phyloP scores from a whole-genome alignment of 352 stramenopile genomes.

The Elongisporangium senticosum region DNA sequence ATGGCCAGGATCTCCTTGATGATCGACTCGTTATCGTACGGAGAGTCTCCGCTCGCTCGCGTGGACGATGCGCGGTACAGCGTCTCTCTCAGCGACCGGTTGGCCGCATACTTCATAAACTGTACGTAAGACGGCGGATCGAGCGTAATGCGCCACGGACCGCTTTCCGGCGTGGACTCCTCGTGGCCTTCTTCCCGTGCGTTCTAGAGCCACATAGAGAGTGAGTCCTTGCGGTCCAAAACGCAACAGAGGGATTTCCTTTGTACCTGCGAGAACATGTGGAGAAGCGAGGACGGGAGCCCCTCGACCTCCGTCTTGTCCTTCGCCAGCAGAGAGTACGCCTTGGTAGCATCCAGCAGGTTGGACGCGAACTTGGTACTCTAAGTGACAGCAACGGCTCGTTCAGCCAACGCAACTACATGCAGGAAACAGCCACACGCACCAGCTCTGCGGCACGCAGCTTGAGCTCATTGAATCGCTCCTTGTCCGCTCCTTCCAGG shows the following conservation, averaged over 20 bases:
- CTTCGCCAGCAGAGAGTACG: conserved; percentile 86
- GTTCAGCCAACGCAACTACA: conserved; percentile 1
- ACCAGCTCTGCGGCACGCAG: conserved; percentile 89
- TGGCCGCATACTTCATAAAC: conserved; percentile 93
- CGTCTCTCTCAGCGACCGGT: conserved; percentile 87
- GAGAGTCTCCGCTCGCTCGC: conserved; percentile 74
- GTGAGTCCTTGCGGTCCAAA: conserved; percentile 8
- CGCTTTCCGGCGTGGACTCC: conserved; percentile 62
- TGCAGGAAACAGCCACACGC: neutral
- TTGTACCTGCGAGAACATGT: conserved; percentile 85
- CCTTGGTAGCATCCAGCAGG: conserved; percentile 96
- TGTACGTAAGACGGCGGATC: conserved; percentile 94
- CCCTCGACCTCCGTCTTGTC: conserved; percentile 86
- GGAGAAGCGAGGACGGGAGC: conserved; percentile 88
- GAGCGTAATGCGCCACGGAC: conserved; percentile 94
- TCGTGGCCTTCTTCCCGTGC: conserved; percentile 57
- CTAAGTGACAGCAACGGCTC: conserved; percentile 16
- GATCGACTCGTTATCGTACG: conserved; percentile 91
- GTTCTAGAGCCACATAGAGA: conserved; percentile 16
- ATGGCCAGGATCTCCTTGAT: conserved; percentile 93
- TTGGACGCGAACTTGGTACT: conserved; percentile 97
- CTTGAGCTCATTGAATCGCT: conserved; percentile 96
- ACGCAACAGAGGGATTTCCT: neutral
- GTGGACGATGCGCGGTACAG: conserved; percentile 92
- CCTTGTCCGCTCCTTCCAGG: conserved; percentile 86